A percentile compares a stretch with the other conserved stretches of the same genome.
Evolutionary conservation across 495 filamentous ascomycete species (phyloP).

Genomic region (Penicillium daleae): DNA sequence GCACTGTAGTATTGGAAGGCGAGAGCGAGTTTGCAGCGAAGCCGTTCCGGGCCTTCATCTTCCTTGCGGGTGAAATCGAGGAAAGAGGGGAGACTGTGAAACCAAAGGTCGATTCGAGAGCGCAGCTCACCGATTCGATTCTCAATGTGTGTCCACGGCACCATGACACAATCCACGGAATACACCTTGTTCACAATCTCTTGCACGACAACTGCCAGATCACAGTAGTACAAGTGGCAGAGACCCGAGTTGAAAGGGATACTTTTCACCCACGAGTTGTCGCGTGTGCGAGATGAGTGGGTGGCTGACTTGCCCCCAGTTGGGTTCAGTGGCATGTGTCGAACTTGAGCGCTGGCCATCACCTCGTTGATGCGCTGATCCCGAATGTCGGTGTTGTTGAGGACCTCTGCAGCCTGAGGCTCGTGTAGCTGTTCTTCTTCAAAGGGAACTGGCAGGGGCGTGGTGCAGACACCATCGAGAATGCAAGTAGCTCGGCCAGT

Average conservation of each 20-base stretch:
- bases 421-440: conserved; percentile 55
- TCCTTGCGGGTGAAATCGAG: conserved; percentile 51
- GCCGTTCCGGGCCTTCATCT: conserved; percentile 32
- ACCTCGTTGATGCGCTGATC: conserved; percentile 43
- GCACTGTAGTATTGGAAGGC: conserved; percentile 61
- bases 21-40: conserved; percentile 40
- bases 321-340: conserved; percentile 45
- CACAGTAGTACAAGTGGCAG: conserved; percentile 52
- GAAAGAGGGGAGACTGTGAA: conserved; percentile 47
- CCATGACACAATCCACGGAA: conserved; percentile 50
- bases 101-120: conserved; percentile 58
- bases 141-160: conserved; percentile 64
- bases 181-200: conserved; percentile 62
- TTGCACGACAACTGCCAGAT: conserved; percentile 56
- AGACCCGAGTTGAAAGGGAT: conserved; percentile 44
- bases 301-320: conserved; percentile 32
- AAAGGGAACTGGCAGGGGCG: conserved; percentile 62
- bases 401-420: conserved; percentile 34
- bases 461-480: conserved; percentile 59
- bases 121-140: conserved; percentile 56
- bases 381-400: conserved; percentile 38
- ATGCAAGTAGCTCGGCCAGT: conserved; percentile 68
- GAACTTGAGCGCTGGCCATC: conserved; percentile 42
- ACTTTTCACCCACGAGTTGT: conserved; percentile 36
- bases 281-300: conserved; percentile 25